Evolutionary conservation across 2,329 filamentous ascomycete species (phyloP).

Genomic region (Diaporthe aspalathi): DNA sequence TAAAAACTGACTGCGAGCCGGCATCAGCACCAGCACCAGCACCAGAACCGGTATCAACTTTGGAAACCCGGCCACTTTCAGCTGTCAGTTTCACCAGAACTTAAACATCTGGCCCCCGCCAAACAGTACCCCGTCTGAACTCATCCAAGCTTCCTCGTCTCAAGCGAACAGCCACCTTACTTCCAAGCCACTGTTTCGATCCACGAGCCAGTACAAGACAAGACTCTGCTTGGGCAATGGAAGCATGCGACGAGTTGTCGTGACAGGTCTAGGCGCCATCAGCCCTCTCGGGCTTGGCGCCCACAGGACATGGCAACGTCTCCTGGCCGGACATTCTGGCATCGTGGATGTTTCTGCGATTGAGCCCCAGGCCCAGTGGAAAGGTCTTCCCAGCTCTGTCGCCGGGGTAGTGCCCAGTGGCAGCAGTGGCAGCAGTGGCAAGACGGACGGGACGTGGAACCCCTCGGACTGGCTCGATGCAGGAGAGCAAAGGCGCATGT

Average conservation of each 20-base stretch:
- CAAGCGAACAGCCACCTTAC: slow-evolving; percentile 7
- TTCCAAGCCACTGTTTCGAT: not conserved
- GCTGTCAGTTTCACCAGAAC: slow-evolving; percentile 27
- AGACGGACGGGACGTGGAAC: slow-evolving; percentile 59
- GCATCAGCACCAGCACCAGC: too few relatives aligned
- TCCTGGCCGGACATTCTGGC: slow-evolving; percentile 83
- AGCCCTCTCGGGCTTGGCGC: slow-evolving; percentile 86
- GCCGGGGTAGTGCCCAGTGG: slow-evolving; percentile 80
- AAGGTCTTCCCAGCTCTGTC: slow-evolving; percentile 82
- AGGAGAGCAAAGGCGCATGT: slow-evolving; percentile 79
- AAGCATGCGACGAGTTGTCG: slow-evolving; percentile 78
- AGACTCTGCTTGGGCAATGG: slow-evolving; percentile 50
- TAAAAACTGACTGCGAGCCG: too few relatives aligned
- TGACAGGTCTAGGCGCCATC: slow-evolving; percentile 85
- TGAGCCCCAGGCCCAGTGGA: slow-evolving; percentile 69
- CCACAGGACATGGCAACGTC: slow-evolving; percentile 80
- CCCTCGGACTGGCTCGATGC: slow-evolving; percentile 65
- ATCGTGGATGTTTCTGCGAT: slow-evolving; percentile 77
- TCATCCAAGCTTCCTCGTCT: slow-evolving; percentile 24
- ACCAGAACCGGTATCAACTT: slow-evolving; percentile 3
- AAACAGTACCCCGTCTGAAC: slow-evolving; percentile 16
- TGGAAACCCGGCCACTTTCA: not conserved
- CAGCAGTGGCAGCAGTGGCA: slow-evolving; percentile 47
- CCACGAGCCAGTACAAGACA: not conserved
- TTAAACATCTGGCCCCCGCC: slow-evolving; percentile 10